These are phyloP conservation scores for Phylloporus sp. DNA, from an alignment of 768 basidiomycete species.

Conservation along the genomic window DNA sequence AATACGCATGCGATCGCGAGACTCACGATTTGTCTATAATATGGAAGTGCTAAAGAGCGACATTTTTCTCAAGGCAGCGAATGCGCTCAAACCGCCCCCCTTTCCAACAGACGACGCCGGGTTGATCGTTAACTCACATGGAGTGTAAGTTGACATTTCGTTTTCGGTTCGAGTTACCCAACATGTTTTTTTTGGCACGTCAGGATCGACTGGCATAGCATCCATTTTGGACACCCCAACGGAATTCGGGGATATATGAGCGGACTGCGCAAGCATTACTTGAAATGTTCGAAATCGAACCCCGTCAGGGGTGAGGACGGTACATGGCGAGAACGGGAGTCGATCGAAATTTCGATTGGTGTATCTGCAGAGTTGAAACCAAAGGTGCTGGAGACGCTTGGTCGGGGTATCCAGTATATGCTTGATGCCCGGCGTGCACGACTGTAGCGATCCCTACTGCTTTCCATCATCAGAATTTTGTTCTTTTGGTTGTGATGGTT, in stretches of 20 bases:
- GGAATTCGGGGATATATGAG: slow-evolving; percentile 14
- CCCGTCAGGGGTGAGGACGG: slow-evolving; percentile 19
- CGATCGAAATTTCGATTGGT: slow-evolving; percentile 23
- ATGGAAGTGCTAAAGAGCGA: slow-evolving; percentile 17
- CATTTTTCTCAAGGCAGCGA: slow-evolving; percentile 18
- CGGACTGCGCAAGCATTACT: slow-evolving; percentile 16
- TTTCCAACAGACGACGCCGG: slow-evolving; percentile 8
- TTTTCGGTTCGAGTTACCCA: not conserved
- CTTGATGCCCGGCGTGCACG: too few species aligned
- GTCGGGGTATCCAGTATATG: slow-evolving; percentile 4
- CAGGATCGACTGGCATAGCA: slow-evolving; percentile 21
- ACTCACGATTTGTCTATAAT: slow-evolving; percentile 12
- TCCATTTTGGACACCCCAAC: slow-evolving; percentile 19
- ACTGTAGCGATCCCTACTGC: too few species aligned
- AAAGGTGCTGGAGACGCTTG: slow-evolving; percentile 16
- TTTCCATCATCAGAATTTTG: too few species aligned
- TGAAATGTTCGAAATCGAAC: slow-evolving; percentile 25
- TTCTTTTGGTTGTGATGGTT: too few species aligned
- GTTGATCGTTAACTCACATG: slow-evolving; percentile 22
- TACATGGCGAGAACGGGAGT: slow-evolving; percentile 12
- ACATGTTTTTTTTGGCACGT: not conserved
- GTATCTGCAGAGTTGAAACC: slow-evolving; percentile 17
- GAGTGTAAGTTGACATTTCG: slow-evolving; percentile 12
- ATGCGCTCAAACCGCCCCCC: slow-evolving; percentile 14
- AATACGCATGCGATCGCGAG: slow-evolving; percentile 10